phyloP scores from a whole-genome alignment of 345 rosid genomes.

The Jatropha curcas region DNA sequence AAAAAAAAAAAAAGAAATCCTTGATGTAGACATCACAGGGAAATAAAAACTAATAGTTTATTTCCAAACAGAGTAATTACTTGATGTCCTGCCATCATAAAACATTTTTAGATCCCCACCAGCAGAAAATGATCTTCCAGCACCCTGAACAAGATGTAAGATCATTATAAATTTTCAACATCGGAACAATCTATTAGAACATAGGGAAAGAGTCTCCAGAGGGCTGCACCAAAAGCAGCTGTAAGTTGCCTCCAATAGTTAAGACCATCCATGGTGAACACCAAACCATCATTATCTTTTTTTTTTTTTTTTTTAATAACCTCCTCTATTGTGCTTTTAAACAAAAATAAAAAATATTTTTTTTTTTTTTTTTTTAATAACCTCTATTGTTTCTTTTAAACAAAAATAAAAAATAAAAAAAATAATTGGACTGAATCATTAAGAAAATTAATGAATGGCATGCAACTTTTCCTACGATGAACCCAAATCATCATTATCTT shows the following conservation, averaged over 20 bases:
- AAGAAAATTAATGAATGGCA: no score
- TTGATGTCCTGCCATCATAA: conserved; percentile 73
- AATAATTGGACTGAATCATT: no score
- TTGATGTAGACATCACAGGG: background rate
- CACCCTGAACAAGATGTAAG: conserved; percentile 50
- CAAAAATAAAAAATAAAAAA: no score
- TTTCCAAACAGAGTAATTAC: conserved; percentile 39
- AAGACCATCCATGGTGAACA: background rate
- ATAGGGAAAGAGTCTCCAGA: background rate
- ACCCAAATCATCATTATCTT: no score
- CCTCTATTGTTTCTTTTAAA: no score
- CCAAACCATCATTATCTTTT: no score
- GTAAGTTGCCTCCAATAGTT: background rate
- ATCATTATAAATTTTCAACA: conserved; percentile 1
- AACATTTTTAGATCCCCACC: conserved; percentile 96
- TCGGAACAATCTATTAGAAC: background rate
- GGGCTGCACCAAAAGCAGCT: background rate
- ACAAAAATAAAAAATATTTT: no score
- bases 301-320: no score
- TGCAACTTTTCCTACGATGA: no score
- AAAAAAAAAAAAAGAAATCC: conserved; percentile 2
- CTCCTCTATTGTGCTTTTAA: no score
- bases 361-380: no score
- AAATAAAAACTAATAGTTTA: background rate
- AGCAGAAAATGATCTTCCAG: conserved; percentile 91